Conservation (phyloP, 768 basidiomycete genomes). For the Pleurotus ostreatus region DNA sequence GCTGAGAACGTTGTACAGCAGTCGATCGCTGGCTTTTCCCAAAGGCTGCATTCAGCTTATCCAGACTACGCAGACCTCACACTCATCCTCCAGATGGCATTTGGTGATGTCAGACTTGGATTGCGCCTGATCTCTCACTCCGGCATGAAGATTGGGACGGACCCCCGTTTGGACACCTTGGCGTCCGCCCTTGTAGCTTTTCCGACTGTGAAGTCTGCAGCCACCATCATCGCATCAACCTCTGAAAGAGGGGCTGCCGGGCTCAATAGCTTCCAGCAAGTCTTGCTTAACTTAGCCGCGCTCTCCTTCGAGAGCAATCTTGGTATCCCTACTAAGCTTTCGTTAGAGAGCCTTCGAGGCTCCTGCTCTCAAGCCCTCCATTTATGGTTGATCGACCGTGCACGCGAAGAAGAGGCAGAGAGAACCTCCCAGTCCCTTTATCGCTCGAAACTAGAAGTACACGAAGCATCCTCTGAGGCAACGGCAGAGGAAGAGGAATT, state of each 20-base stretch:
- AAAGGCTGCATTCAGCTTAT: slow-evolving; percentile 67
- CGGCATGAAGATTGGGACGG: slow-evolving; percentile 10
- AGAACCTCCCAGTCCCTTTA: slow-evolving; percentile 74
- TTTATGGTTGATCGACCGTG: slow-evolving; percentile 83
- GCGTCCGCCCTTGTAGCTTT: slow-evolving; percentile 42
- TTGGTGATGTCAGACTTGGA: slow-evolving; percentile 68
- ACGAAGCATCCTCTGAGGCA: slow-evolving; percentile 58
- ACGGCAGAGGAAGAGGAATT: slow-evolving; percentile 86
- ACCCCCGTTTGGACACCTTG: slow-evolving; percentile 17
- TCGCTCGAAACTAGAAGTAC: slow-evolving; percentile 50
- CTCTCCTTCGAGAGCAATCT: slow-evolving; percentile 39
- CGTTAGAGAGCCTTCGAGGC: slow-evolving; percentile 35
- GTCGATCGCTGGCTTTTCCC: slow-evolving; percentile 73
- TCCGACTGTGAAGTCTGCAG: slow-evolving; percentile 46
- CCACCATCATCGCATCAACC: slow-evolving; percentile 25
- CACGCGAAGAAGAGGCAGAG: slow-evolving; percentile 60
- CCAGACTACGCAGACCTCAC: slow-evolving; percentile 68
- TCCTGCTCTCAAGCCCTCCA: slow-evolving; percentile 67
- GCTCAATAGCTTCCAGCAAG: slow-evolving; percentile 31
- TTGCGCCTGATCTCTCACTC: slow-evolving; percentile 45
- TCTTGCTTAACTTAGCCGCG: slow-evolving; percentile 48
- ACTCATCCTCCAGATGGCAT: slow-evolving; percentile 59
- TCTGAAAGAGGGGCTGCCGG: slow-evolving; percentile 22
- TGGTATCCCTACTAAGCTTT: slow-evolving; percentile 28
- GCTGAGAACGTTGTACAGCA: slow-evolving; percentile 76